Evolutionary conservation across 2,329 filamentous ascomycete genomes (phyloP), one percentile per base, ranked within the genome.

Genomic region (Colletotrichum sp.): DNA sequence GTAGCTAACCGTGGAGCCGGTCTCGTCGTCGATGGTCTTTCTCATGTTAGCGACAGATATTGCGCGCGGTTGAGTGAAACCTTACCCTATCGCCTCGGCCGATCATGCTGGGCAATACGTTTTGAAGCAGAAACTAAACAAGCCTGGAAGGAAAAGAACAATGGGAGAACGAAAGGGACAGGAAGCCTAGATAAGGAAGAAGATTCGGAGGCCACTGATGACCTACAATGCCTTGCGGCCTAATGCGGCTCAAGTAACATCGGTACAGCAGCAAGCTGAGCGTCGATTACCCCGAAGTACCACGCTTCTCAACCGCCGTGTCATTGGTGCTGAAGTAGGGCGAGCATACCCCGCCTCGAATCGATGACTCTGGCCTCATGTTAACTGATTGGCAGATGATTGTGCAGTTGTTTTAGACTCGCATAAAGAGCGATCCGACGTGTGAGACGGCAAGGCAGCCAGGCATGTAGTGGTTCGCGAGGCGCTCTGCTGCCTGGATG

Each of bases 1-100:
- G 72, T 82, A 85, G 78, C 82, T 83, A 24, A 78, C 80, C n/a
- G 72, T 80, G 7, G 83, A 84, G 69, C 74, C 79, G 34, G 72
- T 77, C 26, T 83, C 83, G 66, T 81, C 79, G 18, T 77, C 75
- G 59, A 77, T 60, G 24, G 48, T 64, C 74, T 76, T 18, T 14
- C 8, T 14, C 12, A 34, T 57, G 24, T 75, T 21, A 76, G 61
- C 30, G 26, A 52, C 3, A 52, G 24, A 32, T 16, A 5, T 12
- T 9, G 3, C 12, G 5, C 12, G 24, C 13, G 14, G 21, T 18
- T 9, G 12, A 43, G 36, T 6, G n/a, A 13, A 67, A 14, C n/a
- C 71, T 28, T 28, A 76, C 74, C 36, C 63, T 76, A n/a, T 76
- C 66, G n/a, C 39, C 68, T 60, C 43, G 26, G 16, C 60, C 67